Evolutionary conservation across 805 yeast genomes (phyloP).

Genomic region (Starmerella bacillaris): DNA sequence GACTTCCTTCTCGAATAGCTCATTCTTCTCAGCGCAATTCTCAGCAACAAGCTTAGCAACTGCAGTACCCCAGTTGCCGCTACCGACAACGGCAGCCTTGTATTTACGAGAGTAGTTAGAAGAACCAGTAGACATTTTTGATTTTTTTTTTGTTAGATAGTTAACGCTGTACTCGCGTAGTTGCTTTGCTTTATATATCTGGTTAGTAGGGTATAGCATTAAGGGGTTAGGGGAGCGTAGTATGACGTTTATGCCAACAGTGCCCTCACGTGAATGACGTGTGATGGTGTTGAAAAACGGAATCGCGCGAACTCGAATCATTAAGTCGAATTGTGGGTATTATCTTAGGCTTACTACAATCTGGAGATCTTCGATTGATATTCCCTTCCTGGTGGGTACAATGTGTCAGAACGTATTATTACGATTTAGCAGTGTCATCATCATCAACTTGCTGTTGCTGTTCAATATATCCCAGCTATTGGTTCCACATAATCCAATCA

Average conservation of each 20-base stretch:
- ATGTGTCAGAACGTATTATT: no score
- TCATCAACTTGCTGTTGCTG: no score
- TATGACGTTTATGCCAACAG: not conserved
- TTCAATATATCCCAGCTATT: no score
- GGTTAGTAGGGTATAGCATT: not conserved
- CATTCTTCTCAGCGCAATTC: constrained; percentile 54
- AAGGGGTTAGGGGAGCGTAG: constrained; percentile 1
- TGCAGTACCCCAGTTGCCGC: constrained; percentile 98
- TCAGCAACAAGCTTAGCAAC: constrained; percentile 91
- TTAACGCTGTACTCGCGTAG: not conserved
- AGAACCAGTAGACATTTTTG: not conserved
- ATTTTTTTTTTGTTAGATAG: not conserved
- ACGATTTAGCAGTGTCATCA: no score
- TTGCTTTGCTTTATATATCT: not conserved
- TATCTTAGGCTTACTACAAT: no score
- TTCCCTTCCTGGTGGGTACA: no score
- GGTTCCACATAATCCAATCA: no score
- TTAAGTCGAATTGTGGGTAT: no score
- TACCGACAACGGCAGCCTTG: constrained; percentile 66
- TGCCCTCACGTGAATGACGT: no score
- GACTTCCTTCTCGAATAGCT: constrained; percentile 53
- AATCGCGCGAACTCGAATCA: no score
- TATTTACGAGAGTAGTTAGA: constrained; percentile 20
- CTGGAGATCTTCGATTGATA: no score
- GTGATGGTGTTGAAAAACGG: no score